Base-by-base conservation (phyloP, 768 basidiomycete genomes). In the Rhodotorula graminis region DNA sequence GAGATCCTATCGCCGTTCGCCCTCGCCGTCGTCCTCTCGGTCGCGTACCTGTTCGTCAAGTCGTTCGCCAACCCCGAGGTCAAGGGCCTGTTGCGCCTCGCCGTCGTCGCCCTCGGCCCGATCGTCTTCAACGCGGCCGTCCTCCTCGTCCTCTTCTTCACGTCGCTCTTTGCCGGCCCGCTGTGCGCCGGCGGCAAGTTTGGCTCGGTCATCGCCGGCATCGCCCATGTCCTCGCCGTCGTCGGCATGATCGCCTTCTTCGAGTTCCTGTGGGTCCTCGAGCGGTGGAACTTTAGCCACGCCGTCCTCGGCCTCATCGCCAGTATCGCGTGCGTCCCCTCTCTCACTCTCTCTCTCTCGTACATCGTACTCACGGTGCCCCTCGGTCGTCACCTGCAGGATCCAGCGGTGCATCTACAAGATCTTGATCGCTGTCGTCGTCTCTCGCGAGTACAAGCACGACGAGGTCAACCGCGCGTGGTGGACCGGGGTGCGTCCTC, bases 401-500 rank as follows among this genome's bases (percentile, higher is more conserved):
- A 91, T 98, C 68, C 93, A 98, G 80, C 88, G 96, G 63, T 90
- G 90, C 27, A 83, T 97, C 71, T 89, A 94, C 86, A 98, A 98
- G 85, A 85, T 93, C 70, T 84, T 96, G 67, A 98, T 99, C 79
- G 85, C 94, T 0, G 89, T 95, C 72, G 93, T 94, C 87, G 84
- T 98, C 50, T 90, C 93, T 53, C 90, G 96, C 74, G 96, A 99
- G 82, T 96, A 96, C 86, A 99, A 99, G 84, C 93, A 98, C 80
- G 96, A 99, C 80, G 94, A 98, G 82, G 94, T 92, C 49, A 98
- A 98, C 83, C 86, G 92, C 40, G 94, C 94, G 14, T 99, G 95
- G 95, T 99, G 96, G 96, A 95, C 94, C 46, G 94, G 93, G 60
- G 85, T 88, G 53, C 42, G 68, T 57, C 44, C n/a, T 25, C 18